Evolutionary conservation across 495 filamentous ascomycete genomes (phyloP), one percentile per base, ranked within the genome.

Genomic region (Patellaria atrata): DNA sequence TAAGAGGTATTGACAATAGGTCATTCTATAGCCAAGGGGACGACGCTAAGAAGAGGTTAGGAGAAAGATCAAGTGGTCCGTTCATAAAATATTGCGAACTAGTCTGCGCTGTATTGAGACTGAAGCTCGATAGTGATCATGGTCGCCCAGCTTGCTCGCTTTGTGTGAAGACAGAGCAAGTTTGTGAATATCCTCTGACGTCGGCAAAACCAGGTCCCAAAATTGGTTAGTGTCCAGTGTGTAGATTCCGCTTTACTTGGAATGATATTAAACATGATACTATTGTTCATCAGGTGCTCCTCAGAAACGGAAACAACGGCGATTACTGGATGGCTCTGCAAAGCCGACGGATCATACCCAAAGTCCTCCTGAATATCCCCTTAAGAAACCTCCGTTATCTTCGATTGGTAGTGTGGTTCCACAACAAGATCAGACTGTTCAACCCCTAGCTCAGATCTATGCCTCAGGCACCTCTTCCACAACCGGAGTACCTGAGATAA

Each of bases 171-270:
- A 18, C 31, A 14, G 21, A n/a, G 13, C 31, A 33, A 20, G n/a
- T n/a, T 1, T 33, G 31, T 14, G 17, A 12, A 9, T 33, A 33
- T 33, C 31, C 31, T 3, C 17, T 21, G 8, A 33, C 21, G 17
- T 22, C 12, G 18, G n/a, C 24, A n/a, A 33, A 33, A 21, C 31
- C 31, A 9, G 31, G 31, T 16, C 31, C 31, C 31, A 33, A 33
- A 33, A 14, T 33, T 33, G 31, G 31, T 33, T 7, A n/a, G n/a
- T n/a, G n/a, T n/a, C n/a, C n/a, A n/a, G n/a, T n/a, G n/a, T n/a
- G n/a, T n/a, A 19, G 31, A 33, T 33, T 33, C 3, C 2, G 10
- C 15, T 17, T 15, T 10, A 7, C 6, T 30, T 17, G 15, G 10
- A 10, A 10, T 17, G 10, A 9, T 1, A 31, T n/a, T 1, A 31